A percentile compares a stretch with the other conserved stretches of the same genome.
phyloP scores from a whole-genome alignment of 495 filamentous ascomycete genomes.

The Achaetomiella virescens region DNA sequence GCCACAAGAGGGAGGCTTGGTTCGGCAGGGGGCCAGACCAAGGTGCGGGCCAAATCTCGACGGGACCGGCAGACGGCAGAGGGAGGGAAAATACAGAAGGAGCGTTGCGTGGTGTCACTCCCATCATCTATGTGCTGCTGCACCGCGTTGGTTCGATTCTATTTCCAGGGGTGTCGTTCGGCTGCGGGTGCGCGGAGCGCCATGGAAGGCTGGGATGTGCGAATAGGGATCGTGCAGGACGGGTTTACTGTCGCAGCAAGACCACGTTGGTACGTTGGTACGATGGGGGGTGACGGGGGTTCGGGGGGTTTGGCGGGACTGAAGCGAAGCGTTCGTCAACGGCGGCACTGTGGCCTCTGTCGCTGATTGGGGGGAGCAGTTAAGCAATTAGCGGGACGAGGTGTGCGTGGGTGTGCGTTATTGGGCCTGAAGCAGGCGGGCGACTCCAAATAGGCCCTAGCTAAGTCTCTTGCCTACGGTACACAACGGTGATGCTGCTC shows the following conservation, averaged over 20 bases:
- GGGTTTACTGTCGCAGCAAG: conserved; percentile 8
- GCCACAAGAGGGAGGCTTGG: background rate
- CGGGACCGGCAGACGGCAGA: conserved; percentile 3
- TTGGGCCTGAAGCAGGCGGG: conserved; percentile 20
- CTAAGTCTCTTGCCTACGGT: no score
- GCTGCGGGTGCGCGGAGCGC: conserved; percentile 8
- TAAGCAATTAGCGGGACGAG: conserved; percentile 21
- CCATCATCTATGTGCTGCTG: conserved; percentile 19
- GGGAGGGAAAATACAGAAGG: background rate
- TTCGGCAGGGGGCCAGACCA: background rate
- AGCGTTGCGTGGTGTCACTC: conserved; percentile 6
- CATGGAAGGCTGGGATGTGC: background rate
- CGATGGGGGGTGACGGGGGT: background rate
- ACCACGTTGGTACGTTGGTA: conserved; percentile 16
- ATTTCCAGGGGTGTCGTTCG: conserved; percentile 19
- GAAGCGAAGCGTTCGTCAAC: conserved; percentile 12
- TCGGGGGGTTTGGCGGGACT: conserved; percentile 14
- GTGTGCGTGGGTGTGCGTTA: conserved; percentile 27
- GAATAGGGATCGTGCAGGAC: conserved; percentile 8
- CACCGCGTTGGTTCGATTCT: conserved; percentile 17
- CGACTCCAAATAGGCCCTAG: background rate
- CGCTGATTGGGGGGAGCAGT: conserved; percentile 25
- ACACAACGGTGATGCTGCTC: no score
- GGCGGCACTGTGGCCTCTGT: conserved; percentile 4
- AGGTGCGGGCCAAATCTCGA: background rate